Base-by-base conservation (phyloP, 2,329 filamentous ascomycete species). In the Colletotrichum eremochloae region DNA sequence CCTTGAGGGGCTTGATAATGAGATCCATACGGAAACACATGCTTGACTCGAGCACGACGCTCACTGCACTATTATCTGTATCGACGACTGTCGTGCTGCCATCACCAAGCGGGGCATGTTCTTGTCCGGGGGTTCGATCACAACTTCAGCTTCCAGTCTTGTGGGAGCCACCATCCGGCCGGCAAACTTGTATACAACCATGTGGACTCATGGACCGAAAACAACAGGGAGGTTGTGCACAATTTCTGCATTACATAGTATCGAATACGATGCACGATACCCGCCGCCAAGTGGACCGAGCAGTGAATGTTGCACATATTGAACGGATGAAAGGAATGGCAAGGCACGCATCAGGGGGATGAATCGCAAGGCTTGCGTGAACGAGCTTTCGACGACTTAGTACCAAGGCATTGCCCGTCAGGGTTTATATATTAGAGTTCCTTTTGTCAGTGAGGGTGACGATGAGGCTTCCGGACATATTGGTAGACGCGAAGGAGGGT, bases 231-330 rank as follows among this genome's bases (percentile, higher is more conserved):
- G 5, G 36, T 29, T 44, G 29, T 15, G 29, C 58, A 68, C 58
- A 29, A 24, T 42, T 56, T 15, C 46, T 61, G 46, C 8, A 46
- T 8, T n/a, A n/a, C 24, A 44, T 61, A 33, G 58, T 61, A 65
- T 65, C 53, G 60, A 61, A 56, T 64, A 61, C 66, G 60, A 72
- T 65, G 70, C 66, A 69, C 66, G 70, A 72, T 61, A 65, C 66
- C 70, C 70, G 66, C 66, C 60, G 40, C 46, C 29, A 72, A 65
- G 70, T 72, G 66, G 70, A 56, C 48, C 70, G 31, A 31, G 58
- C 38, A 50, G 58, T 33, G 46, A 53, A 61, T 72, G 58, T 61
- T 57, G 66, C 53, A 60, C 55, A 72, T 46, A 58, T 55, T 12
- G 18, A 55, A 52, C 33, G 36, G 53, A 42, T 8, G 24, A 58